These are phyloP conservation scores for Tetrahymena thermophila DNA, from an alignment of 73 alveolate species.

Conservation along the genomic window DNA sequence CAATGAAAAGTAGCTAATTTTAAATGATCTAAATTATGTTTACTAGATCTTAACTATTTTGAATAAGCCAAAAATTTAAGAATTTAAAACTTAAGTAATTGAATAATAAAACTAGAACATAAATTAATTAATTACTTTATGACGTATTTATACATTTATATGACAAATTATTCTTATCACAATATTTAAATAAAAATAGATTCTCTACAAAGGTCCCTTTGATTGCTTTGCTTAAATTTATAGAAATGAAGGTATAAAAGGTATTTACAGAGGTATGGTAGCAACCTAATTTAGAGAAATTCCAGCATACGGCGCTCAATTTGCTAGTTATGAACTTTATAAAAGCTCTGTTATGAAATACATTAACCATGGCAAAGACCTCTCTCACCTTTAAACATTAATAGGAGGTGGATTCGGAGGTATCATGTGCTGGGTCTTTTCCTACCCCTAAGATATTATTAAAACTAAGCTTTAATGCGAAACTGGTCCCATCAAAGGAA, in stretches of 20 bases:
- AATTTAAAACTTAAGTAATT: too few relatives aligned
- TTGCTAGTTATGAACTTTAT: slow-evolving; percentile 25
- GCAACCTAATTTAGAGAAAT: slow-evolving; percentile 34
- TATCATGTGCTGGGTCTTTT: slow-evolving; percentile 34
- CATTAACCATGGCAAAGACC: slow-evolving; percentile 11
- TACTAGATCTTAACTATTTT: background rate
- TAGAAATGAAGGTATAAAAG: slow-evolving; percentile 25
- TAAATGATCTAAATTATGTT: background rate
- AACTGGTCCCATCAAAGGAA: slow-evolving; percentile 10
- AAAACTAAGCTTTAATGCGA: slow-evolving; percentile 46
- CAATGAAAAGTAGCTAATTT: background rate
- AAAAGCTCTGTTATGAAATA: background rate
- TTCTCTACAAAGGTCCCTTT: slow-evolving; percentile 19
- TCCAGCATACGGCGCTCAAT: slow-evolving; percentile 37
- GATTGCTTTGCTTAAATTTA: slow-evolving; percentile 19
- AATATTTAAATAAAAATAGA: background rate
- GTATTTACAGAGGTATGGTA: slow-evolving; percentile 28
- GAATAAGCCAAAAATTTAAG: background rate
- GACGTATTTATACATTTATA: background rate
- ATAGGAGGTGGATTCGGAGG: slow-evolving; percentile 42
- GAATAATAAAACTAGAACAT: background rate
- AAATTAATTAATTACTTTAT: background rate
- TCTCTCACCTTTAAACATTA: slow-evolving; percentile 5
- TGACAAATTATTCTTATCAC: background rate
- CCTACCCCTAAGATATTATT: slow-evolving; percentile 40